A percentile compares a stretch with the other conserved stretches of the same genome.
Conservation (phyloP, 169 alveolate species). For the Plasmodium chabaudi region DNA sequence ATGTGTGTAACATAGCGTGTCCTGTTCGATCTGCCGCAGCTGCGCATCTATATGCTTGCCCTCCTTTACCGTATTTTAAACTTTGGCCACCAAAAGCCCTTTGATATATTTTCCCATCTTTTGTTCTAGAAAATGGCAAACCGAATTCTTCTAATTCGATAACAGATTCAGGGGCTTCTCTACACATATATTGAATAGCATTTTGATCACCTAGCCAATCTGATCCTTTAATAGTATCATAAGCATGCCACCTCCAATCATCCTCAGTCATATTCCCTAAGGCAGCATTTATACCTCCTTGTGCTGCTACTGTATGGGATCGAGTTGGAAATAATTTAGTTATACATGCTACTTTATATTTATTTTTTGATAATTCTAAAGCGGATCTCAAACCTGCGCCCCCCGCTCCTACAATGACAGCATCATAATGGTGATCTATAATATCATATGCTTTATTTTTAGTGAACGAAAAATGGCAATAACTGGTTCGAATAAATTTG, state of each 20-base stretch:
- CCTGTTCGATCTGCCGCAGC: conserved; percentile 99
- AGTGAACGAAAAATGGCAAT: conserved; percentile 25
- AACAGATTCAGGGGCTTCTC: conserved; percentile 96
- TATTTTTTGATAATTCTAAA: conserved; percentile 90
- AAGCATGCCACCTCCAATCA: conserved; percentile 99
- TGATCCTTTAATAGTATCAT: conserved; percentile 98
- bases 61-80: conserved; percentile 97
- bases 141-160: conserved; percentile 97
- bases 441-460: conserved; percentile 87
- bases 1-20: conserved; percentile 98
- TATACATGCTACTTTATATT: conserved; percentile 94
- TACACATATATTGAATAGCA: conserved; percentile 98
- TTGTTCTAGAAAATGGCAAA: conserved; percentile 97
- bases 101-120: conserved; percentile 94
- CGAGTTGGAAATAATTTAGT: conserved; percentile 97
- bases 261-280: conserved; percentile 97
- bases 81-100: conserved; percentile 99
- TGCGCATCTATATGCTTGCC: conserved; percentile 98
- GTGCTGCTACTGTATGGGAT: conserved; percentile 99
- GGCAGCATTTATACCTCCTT: conserved; percentile 95
- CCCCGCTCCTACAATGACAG: conserved; percentile 99
- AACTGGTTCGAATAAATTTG: conserved; percentile 4
- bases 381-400: conserved; percentile 99
- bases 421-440: conserved; percentile 95
- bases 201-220: conserved; percentile 99